Conservation (phyloP, 495 filamentous ascomycete species). For the Usnea hakonensis region DNA sequence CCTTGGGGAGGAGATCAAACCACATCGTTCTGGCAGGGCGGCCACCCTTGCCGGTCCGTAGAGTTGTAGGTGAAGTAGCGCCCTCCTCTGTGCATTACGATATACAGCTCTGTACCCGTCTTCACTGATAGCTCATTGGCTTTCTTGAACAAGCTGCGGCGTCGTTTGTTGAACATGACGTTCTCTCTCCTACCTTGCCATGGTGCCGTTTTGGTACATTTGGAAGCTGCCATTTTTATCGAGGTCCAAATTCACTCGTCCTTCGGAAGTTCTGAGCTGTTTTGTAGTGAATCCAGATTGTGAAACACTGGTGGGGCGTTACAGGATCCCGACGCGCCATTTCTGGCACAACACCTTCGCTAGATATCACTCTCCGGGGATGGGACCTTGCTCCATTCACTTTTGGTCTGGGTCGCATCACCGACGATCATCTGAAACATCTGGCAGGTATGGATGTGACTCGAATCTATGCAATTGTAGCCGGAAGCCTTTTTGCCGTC, state of each 20-base stretch:
- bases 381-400: neutral
- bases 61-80: conserved; percentile 12
- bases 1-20: neutral
- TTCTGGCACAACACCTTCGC: neutral
- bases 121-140: conserved; percentile 1
- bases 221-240: neutral
- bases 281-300: neutral
- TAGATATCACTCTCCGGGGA: neutral
- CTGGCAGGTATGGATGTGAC: neutral
- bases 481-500: neutral
- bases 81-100: neutral
- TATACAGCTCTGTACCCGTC: conserved; percentile 6
- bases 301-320: too few relatives aligned
- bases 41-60: conserved; percentile 3
- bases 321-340: neutral
- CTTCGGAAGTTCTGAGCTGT: neutral
- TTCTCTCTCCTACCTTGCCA: neutral
- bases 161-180: conserved; percentile 1
- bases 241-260: neutral
- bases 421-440: neutral
- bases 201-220: neutral
- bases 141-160: conserved; percentile 6
- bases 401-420: neutral
- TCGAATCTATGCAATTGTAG: neutral
- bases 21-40: neutral